Conservation (phyloP, 768 basidiomycete genomes). For the Tulasnella sp. region DNA sequence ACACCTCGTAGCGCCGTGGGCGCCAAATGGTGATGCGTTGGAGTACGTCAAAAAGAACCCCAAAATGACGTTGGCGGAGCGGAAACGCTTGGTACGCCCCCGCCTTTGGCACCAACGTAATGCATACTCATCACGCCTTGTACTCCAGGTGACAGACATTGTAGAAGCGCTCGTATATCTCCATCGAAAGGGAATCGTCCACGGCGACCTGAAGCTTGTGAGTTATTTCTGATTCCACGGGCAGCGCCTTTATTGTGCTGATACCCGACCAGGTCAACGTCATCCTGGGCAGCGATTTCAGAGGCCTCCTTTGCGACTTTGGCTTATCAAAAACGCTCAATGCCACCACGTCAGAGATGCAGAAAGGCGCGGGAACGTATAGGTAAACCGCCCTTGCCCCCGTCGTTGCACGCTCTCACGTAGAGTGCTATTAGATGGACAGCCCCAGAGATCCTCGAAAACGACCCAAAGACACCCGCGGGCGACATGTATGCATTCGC, state of each 20-base stretch:
- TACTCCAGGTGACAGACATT: conserved; percentile 12
- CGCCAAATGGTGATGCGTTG: background rate
- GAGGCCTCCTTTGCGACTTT: conserved; percentile 4
- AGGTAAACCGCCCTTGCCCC: background rate
- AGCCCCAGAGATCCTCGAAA: conserved; percentile 4
- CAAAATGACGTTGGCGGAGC: background rate
- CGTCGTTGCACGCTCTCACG: background rate
- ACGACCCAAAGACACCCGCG: background rate
- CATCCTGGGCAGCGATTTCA: background rate
- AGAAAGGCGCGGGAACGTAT: conserved; percentile 8
- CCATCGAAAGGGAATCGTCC: conserved; percentile 13
- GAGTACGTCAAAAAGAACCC: background rate
- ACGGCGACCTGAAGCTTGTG: conserved; percentile 17
- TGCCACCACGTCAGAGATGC: background rate
- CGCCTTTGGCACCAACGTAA: background rate
- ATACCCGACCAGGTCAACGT: conserved; percentile 2
- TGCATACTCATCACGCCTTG: background rate
- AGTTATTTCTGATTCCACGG: background rate
- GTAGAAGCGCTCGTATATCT: conserved; percentile 16
- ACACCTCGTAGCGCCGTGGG: conserved; percentile 3
- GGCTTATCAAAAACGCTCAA: conserved; percentile 8
- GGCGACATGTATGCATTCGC: conserved; percentile 12
- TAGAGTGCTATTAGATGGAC: background rate
- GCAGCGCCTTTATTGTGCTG: background rate
- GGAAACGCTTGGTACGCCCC: background rate